phyloP scores from a whole-genome alignment of 192 early-diverging fungal genomes.

The Allomyces arbusculus region DNA sequence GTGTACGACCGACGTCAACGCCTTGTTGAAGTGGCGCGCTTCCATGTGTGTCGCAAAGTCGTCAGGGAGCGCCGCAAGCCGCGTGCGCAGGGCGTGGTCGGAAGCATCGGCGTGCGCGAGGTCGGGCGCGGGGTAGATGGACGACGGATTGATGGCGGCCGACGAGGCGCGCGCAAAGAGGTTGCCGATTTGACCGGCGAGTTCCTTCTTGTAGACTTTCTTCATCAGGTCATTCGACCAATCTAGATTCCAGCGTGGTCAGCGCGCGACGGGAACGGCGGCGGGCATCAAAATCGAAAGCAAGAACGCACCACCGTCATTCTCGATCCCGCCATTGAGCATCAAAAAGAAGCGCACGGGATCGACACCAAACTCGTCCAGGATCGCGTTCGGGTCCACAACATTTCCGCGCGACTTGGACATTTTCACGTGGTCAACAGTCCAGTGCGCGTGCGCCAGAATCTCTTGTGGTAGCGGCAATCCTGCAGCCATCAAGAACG shows the following conservation, averaged over 20 bases:
- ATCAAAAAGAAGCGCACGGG: conserved; percentile 75
- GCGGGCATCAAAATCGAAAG: too few relatives aligned
- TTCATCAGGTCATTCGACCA: conserved; percentile 47
- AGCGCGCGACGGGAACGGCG: too few relatives aligned
- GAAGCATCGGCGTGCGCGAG: conserved; percentile 12
- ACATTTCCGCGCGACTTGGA: conserved; percentile 88
- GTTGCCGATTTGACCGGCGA: conserved; percentile 70
- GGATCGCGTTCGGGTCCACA: conserved; percentile 53
- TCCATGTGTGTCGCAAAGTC: conserved; percentile 23
- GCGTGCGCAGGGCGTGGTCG: conserved; percentile 4
- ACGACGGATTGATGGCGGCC: conserved; percentile 25
- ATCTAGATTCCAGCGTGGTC: conserved; percentile 13
- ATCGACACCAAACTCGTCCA: conserved; percentile 62
- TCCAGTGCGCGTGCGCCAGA: conserved; percentile 88
- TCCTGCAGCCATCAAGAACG: conserved; percentile 73
- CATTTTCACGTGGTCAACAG: conserved; percentile 76
- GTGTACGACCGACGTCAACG: conserved; percentile 39
- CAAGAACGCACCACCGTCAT: conserved; percentile 45
- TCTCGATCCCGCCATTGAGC: conserved; percentile 66
- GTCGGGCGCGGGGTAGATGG: conserved; percentile 17
- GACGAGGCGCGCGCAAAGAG: conserved; percentile 47
- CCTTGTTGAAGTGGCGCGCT: conserved; percentile 35
- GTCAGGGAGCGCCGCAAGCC: conserved; percentile 7
- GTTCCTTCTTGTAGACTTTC: conserved; percentile 50
- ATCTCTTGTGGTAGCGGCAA: conserved; percentile 59